Conservation (phyloP, 2,329 filamentous ascomycete species). For the Colletotrichum sp. region DNA sequence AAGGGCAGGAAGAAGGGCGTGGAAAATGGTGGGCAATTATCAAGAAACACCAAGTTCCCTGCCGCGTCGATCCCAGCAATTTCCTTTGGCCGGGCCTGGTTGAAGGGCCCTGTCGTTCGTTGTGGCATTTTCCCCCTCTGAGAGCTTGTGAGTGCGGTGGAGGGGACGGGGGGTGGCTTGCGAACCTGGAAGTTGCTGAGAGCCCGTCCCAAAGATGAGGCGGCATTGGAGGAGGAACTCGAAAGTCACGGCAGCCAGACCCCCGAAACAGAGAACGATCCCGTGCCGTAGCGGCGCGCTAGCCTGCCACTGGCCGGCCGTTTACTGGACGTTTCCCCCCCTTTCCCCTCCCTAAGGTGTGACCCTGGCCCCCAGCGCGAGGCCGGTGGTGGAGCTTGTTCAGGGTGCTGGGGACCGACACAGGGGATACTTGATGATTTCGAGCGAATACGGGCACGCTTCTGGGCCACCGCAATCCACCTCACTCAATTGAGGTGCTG, state of each 20-base stretch:
- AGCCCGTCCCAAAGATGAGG: neutral
- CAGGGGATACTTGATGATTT: neutral
- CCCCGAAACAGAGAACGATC: slow-evolving; percentile 15
- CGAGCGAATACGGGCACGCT: slow-evolving; percentile 8
- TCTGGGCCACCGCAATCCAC: neutral
- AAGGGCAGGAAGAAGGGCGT: neutral
- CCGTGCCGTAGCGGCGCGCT: slow-evolving; percentile 12
- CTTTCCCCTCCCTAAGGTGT: neutral
- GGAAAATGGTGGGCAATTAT: slow-evolving; percentile 8
- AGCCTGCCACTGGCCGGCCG: neutral
- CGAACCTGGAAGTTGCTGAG: neutral
- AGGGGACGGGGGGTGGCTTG: neutral
- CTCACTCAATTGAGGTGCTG: neutral
- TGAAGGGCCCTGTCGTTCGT: neutral
- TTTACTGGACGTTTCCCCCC: neutral
- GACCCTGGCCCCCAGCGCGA: neutral
- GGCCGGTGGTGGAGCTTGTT: slow-evolving; percentile 2
- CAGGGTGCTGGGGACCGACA: neutral
- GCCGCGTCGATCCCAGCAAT: slow-evolving; percentile 15
- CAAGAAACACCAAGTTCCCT: slow-evolving; percentile 16
- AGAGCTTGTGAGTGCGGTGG: neutral
- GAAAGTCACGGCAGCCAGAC: neutral
- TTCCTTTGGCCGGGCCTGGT: slow-evolving; percentile 2
- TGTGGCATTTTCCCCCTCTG: neutral
- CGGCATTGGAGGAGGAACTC: neutral